These are phyloP conservation scores for Podospora pseudoanserina DNA, from an alignment of 495 filamentous ascomycete genomes.

Conservation along the genomic window DNA sequence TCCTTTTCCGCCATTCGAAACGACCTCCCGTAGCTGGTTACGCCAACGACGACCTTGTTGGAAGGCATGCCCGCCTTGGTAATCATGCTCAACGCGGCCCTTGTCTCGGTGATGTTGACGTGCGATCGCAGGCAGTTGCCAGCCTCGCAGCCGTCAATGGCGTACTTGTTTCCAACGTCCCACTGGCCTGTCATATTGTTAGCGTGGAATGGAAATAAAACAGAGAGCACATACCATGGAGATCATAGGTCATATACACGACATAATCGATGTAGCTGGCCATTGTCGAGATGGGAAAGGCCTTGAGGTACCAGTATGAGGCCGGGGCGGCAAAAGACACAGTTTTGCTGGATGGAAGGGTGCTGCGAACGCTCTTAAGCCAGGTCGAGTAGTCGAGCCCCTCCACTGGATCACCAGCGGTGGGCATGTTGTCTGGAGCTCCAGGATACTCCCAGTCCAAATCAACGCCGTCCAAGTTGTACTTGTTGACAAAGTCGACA, in stretches of 20 bases:
- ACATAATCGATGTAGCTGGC: slow-evolving; percentile 29
- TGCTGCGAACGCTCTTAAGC: slow-evolving; percentile 12
- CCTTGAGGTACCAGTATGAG: slow-evolving; percentile 31
- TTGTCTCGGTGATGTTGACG: slow-evolving; percentile 46
- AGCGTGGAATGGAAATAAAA: slow-evolving; percentile 12
- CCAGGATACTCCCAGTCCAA: slow-evolving; percentile 41
- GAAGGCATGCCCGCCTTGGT: slow-evolving; percentile 48
- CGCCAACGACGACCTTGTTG: slow-evolving; percentile 40
- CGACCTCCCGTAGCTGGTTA: slow-evolving; percentile 38
- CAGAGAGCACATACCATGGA: slow-evolving; percentile 14
- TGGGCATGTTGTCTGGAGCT: slow-evolving; percentile 7
- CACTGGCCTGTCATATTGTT: slow-evolving; percentile 3
- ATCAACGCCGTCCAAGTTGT: slow-evolving; percentile 32
- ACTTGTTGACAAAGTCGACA: slow-evolving; percentile 23
- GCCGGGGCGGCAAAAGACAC: slow-evolving; percentile 32
- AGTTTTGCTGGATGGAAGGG: slow-evolving; percentile 13
- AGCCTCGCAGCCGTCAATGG: slow-evolving; percentile 12
- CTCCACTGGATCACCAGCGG: slow-evolving; percentile 1
- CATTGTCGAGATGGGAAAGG: slow-evolving; percentile 30
- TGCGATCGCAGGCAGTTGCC: slow-evolving; percentile 43
- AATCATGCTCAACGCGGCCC: slow-evolving; percentile 41
- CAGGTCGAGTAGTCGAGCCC: slow-evolving; percentile 19
- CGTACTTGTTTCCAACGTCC: slow-evolving; percentile 10
- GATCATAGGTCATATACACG: slow-evolving; percentile 40
- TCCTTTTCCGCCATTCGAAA: slow-evolving; percentile 28